A percentile compares a stretch with the other conserved stretches of the same genome.
phyloP scores from a whole-genome alignment of 2,329 filamentous ascomycete genomes.

The Pseudophaeomoniella oleicola region DNA sequence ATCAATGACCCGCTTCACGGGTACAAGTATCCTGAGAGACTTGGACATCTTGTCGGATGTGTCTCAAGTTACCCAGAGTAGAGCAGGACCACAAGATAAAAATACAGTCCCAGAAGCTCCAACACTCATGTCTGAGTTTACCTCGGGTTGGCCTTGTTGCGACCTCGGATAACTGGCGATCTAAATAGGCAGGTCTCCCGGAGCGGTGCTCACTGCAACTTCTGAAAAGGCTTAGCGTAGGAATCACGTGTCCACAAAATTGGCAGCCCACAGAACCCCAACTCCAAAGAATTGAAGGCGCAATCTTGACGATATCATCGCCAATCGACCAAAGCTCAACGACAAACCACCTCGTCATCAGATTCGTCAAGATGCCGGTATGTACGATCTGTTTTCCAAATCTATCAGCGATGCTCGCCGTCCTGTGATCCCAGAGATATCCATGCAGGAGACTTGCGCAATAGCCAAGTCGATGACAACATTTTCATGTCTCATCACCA shows the following conservation, averaged over 20 bases:
- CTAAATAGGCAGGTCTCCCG: background rate
- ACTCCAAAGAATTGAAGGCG: background rate
- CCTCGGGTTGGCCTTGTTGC: background rate
- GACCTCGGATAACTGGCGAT: background rate
- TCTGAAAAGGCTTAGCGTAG: background rate
- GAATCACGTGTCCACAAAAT: background rate
- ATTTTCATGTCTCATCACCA: background rate
- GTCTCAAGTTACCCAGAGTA: too few species aligned
- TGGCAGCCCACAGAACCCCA: background rate
- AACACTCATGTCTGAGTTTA: background rate
- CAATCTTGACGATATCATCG: background rate
- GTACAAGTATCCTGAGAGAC: conserved; percentile 56
- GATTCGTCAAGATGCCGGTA: conserved; percentile 42
- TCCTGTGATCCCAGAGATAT: background rate
- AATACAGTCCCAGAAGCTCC: too few species aligned
- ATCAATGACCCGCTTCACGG: conserved; percentile 74
- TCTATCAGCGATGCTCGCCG: background rate
- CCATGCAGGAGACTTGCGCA: background rate
- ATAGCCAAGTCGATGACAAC: background rate
- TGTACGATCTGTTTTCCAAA: conserved; percentile 8
- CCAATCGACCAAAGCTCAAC: conserved; percentile 1
- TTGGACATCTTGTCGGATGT: background rate
- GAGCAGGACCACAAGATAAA: too few species aligned
- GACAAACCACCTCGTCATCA: conserved; percentile 10
- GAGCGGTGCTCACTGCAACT: too few species aligned